A percentile compares a stretch with the other conserved stretches of the same genome.
Conservation (phyloP, 1,284 basidiomycete genomes). For the Lentinula novae-zelandiae region DNA sequence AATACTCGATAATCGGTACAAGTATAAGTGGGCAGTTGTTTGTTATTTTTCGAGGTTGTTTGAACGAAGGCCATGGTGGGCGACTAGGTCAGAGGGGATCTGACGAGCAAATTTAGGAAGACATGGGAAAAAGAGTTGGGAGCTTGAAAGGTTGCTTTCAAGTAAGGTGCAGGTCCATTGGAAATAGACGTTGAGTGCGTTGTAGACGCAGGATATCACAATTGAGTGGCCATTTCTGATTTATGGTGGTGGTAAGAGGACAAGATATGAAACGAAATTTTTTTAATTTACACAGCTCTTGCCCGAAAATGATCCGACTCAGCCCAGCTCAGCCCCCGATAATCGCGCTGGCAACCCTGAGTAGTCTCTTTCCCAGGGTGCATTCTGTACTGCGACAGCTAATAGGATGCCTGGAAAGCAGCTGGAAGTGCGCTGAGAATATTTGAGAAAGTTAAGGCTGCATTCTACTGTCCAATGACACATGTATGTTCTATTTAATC, state of each 20-base stretch:
- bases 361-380: background rate
- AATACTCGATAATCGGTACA: slow-evolving; percentile 1
- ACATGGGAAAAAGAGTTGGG: slow-evolving; percentile 32
- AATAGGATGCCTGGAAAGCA: too few species aligned
- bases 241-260: slow-evolving; percentile 20
- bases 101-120: slow-evolving; percentile 28
- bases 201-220: slow-evolving; percentile 33
- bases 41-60: slow-evolving; percentile 50
- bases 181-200: slow-evolving; percentile 30
- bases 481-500: background rate
- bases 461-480: background rate
- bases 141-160: slow-evolving; percentile 41
- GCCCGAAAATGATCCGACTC: slow-evolving; percentile 2
- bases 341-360: background rate
- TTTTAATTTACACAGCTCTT: background rate
- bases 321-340: background rate
- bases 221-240: slow-evolving; percentile 37
- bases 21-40: slow-evolving; percentile 24
- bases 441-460: background rate
- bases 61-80: slow-evolving; percentile 73
- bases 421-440: background rate
- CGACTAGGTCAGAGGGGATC: slow-evolving; percentile 34
- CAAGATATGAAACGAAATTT: background rate
- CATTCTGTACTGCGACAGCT: background rate
- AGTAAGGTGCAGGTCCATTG: slow-evolving; percentile 27